Percentiles rank a stretch among this genome's conserved stretches.
Conservation (phyloP, 441 rosid genomes). For the Syzygium malaccense region DNA sequence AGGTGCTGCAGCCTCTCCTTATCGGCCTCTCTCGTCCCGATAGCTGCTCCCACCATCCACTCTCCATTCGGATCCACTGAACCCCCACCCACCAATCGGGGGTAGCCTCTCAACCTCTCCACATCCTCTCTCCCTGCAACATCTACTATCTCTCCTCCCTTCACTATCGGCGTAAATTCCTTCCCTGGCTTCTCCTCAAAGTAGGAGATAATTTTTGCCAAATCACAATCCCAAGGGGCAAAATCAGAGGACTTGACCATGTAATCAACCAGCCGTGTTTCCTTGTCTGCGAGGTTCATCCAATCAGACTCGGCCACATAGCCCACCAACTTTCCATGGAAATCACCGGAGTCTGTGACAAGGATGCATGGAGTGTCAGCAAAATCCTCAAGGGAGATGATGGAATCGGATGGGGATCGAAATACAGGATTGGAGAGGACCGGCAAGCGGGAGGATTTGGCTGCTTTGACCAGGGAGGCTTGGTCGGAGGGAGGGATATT, state of each 20-base stretch:
- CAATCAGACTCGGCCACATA: constrained; percentile 53
- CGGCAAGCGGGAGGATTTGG: constrained; percentile 63
- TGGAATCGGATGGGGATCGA: constrained; percentile 27
- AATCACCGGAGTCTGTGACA: constrained; percentile 44
- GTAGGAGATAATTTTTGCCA: constrained; percentile 35
- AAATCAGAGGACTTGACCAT: constrained; percentile 37
- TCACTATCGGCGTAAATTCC: constrained; percentile 53
- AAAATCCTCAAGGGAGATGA: constrained; percentile 24
- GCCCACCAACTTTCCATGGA: constrained; percentile 47
- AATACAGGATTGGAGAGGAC: constrained; percentile 45
- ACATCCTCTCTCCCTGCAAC: constrained; percentile 61
- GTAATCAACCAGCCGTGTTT: constrained; percentile 41
- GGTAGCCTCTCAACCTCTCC: constrained; percentile 64
- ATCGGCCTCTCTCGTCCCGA: constrained; percentile 76
- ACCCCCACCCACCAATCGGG: constrained; percentile 49
- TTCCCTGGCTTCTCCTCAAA: constrained; percentile 29
- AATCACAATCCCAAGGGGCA: constrained; percentile 48
- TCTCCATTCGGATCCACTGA: constrained; percentile 59
- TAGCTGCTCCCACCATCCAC: constrained; percentile 91
- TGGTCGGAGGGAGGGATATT: constrained; percentile 48
- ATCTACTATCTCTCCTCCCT: constrained; percentile 52
- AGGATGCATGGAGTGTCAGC: constrained; percentile 36
- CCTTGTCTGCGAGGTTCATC: constrained; percentile 30
- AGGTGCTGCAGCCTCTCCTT: constrained; percentile 76
- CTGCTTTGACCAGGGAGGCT: constrained; percentile 52